phyloP scores from a whole-genome alignment of 176 grass and related monocot genomes.

The Bromus sterilis region DNA sequence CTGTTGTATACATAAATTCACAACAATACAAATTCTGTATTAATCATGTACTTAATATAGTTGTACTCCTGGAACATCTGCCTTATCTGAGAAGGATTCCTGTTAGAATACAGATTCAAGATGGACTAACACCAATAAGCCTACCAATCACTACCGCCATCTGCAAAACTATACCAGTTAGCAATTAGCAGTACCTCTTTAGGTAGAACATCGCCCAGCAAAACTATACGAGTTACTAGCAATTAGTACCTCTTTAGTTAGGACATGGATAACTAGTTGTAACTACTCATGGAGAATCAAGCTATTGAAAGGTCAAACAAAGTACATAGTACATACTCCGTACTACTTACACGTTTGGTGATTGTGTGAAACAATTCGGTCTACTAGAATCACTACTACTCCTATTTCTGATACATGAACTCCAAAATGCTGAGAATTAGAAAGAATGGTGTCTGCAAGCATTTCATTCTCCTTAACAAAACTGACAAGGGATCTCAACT shows the following conservation, averaged over 20 bases:
- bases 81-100: neutral
- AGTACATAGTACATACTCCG: neutral
- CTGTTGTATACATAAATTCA: neutral
- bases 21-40: neutral
- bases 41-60: conserved; percentile 5
- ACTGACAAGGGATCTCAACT: neutral
- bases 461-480: neutral
- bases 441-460: neutral
- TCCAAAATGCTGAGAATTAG: neutral
- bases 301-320: neutral
- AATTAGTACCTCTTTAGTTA: neutral
- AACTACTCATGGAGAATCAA: neutral
- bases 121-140: neutral
- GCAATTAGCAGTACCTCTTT: neutral
- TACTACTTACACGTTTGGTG: neutral
- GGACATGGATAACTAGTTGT: neutral
- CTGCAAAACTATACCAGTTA: neutral
- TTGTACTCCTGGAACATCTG: neutral
- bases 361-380: neutral
- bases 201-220: neutral
- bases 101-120: neutral
- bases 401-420: neutral
- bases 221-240: neutral
- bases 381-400: neutral
- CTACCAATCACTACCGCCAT: neutral